A percentile compares a stretch with the other conserved stretches of the same genome.
These are phyloP conservation scores for Paramecium tetraurelia DNA, from an alignment of 73 alveolate genomes.

Conservation along the genomic window DNA sequence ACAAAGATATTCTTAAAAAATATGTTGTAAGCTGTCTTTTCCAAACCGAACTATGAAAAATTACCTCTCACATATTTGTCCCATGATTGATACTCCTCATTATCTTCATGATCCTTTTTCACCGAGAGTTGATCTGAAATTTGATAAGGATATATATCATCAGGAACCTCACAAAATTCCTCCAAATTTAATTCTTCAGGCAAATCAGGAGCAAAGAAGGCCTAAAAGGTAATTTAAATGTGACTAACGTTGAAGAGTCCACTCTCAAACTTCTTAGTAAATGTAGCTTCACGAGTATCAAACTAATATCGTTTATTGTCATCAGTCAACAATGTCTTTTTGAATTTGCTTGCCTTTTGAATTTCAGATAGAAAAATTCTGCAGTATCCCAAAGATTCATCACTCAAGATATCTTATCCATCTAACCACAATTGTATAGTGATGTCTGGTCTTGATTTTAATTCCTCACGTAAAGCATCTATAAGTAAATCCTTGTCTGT, in stretches of 20 bases:
- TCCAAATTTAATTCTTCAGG: constrained; percentile 54
- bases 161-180: constrained; percentile 49
- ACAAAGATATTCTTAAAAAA: constrained; percentile 59
- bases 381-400: constrained; percentile 51
- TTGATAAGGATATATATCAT: constrained; percentile 52
- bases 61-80: constrained; percentile 38
- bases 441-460: constrained; percentile 46
- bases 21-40: constrained; percentile 50
- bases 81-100: constrained; percentile 23
- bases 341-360: not conserved
- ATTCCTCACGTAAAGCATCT: constrained; percentile 54
- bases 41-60: constrained; percentile 10
- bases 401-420: constrained; percentile 56
- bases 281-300: constrained; percentile 50
- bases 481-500: constrained; percentile 21
- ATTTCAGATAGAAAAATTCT: constrained; percentile 38
- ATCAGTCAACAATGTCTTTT: constrained; percentile 27
- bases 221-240: constrained; percentile 46
- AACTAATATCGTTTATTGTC: constrained; percentile 11
- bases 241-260: constrained; percentile 53
- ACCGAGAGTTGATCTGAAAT: constrained; percentile 12
- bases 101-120: constrained; percentile 31
- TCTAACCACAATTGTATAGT: constrained; percentile 58
- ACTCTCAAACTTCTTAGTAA: constrained; percentile 52
- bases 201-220: constrained; percentile 46